phyloP scores from a whole-genome alignment of 169 alveolate species.

The Toxoplasma gondii region DNA sequence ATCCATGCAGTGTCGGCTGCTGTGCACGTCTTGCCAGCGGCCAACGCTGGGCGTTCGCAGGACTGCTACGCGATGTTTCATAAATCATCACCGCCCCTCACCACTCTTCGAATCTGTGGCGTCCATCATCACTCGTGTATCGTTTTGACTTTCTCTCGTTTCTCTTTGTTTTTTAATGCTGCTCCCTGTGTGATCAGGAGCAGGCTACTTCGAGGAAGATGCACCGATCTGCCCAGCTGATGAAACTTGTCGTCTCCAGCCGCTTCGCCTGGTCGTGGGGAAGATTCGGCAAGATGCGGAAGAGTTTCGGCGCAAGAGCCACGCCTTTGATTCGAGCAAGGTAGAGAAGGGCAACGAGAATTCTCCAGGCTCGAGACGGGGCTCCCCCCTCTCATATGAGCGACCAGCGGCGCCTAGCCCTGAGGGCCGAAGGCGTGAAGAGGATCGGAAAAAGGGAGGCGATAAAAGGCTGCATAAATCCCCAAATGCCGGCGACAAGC shows the following conservation, averaged over 20 bases:
- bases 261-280: neutral
- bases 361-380: neutral
- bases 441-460: neutral
- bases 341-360: neutral
- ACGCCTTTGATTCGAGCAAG: neutral
- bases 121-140: no score
- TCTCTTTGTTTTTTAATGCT: neutral
- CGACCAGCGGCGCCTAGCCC: no score
- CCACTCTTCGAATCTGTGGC: no score
- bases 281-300: neutral
- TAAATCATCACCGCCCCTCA: no score
- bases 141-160: neutral
- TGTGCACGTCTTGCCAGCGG: no score
- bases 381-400: neutral
- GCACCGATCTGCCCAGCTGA: neutral
- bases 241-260: neutral
- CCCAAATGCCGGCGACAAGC: neutral
- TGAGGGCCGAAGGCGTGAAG: neutral
- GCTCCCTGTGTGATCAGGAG: neutral
- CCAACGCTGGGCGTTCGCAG: no score
- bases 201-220: neutral
- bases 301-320: neutral
- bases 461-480: neutral
- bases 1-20: no score
- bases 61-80: no score